These are phyloP conservation scores for Ploettnerulaceae sp. DNA, from an alignment of 2,329 filamentous ascomycete genomes.

Conservation along the genomic window DNA sequence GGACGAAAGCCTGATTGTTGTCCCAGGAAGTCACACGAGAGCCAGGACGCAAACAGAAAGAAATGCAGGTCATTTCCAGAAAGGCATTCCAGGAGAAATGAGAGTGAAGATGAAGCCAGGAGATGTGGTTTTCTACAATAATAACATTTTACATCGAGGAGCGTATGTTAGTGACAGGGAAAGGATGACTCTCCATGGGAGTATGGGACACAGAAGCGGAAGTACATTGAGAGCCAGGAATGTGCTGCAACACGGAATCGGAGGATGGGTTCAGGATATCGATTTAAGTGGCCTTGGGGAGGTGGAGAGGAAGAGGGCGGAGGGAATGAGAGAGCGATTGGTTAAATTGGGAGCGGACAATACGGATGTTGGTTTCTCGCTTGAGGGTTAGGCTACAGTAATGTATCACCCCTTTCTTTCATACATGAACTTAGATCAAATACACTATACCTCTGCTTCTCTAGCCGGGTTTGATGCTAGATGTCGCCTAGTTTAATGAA, in stretches of 20 bases:
- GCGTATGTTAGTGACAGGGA: constrained; percentile 56
- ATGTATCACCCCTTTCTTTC: not conserved
- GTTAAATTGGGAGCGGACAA: constrained; percentile 56
- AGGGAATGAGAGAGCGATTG: constrained; percentile 59
- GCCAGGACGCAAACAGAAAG: constrained; percentile 67
- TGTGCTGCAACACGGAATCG: constrained; percentile 70
- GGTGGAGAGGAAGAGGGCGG: constrained; percentile 45
- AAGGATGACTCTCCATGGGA: constrained; percentile 68
- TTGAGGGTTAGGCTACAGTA: constrained; percentile 36
- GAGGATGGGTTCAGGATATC: constrained; percentile 57
- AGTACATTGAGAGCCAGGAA: constrained; percentile 58
- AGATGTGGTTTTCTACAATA: constrained; percentile 84
- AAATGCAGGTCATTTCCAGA: constrained; percentile 59
- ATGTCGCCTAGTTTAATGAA: no score
- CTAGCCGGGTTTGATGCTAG: not conserved
- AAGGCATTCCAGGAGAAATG: constrained; percentile 56
- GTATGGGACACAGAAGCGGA: constrained; percentile 57
- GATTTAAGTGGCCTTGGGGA: constrained; percentile 46
- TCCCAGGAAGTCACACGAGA: constrained; percentile 71
- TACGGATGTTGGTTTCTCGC: constrained; percentile 59
- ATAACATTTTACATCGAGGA: constrained; percentile 77
- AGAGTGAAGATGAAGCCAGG: constrained; percentile 64
- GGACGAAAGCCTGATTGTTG: constrained; percentile 67
- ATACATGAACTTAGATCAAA: no score
- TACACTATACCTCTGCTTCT: no score